Evolutionary conservation across 768 basidiomycete genomes (phyloP), one percentile per base, ranked within the genome.

Genomic region (Boletus bicolor): DNA sequence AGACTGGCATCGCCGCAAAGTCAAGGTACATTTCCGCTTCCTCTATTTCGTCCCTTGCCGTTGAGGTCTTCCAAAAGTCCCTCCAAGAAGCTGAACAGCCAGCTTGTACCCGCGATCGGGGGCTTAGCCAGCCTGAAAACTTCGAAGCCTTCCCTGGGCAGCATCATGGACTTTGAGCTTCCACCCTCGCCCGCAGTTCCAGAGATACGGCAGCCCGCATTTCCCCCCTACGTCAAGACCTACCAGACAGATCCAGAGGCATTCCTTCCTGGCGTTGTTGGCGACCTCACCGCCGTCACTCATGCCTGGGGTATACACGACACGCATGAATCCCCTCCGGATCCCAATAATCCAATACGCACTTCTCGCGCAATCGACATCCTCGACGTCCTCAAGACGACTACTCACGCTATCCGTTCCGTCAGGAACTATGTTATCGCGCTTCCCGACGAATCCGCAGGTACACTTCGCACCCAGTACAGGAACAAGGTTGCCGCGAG

Each of bases 371-470:
- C 82, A 47, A 53, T 67, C 14, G 87, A 91, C 57, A 79, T 97
- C 7, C 79, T 95, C 9, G 77, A 76, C 5, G 75, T 85, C 5
- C 81, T 96, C 54, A 87, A 91, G 70, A 83, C 78, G 1, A 94
- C 93, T 0, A 93, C 92, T 7, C 81, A 79, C 39, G 84, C 89
- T 5, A 84, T 97, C 45, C 84, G 93, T 35, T 85, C 87, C 14
- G 87, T 91, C 34, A 82, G 93, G 12, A 91, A 91, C 68, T 94
- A 93, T 68, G 74, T 93, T 19, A 75, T 94, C 34, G 84, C 88
- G 0, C 81, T 94, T 14, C 92, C 91, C 0, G 86, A 92, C 64
- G 89, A 92, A 54, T 81, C 79, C 2, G 75, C 82, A 15, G 81
- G 76, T 9, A 78, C 81, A 2, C 77, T 80, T 64, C 78, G 77